These are phyloP conservation scores for Quercus tomentella DNA, from an alignment of 331 rosid species.

Conservation along the genomic window DNA sequence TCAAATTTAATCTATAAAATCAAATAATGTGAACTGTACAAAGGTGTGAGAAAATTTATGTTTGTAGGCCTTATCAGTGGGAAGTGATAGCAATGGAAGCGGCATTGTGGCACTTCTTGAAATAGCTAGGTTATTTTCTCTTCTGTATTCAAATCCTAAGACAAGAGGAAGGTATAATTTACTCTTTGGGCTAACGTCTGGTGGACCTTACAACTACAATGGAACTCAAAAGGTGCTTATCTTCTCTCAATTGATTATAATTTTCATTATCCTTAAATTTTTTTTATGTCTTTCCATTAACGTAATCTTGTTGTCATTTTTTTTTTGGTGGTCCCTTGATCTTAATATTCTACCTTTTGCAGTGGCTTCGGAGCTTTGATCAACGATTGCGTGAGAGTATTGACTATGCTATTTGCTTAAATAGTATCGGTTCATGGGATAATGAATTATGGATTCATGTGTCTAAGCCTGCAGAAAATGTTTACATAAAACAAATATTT, in stretches of 20 bases:
- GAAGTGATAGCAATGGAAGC: slow-evolving; percentile 98
- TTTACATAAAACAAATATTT: slow-evolving; percentile 76
- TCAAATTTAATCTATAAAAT: slow-evolving; percentile 14
- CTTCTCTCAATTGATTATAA: slow-evolving; percentile 11
- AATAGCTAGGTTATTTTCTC: slow-evolving; percentile 92
- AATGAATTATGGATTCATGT: slow-evolving; percentile 92
- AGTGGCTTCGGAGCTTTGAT: slow-evolving; percentile 98
- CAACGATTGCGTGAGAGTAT: slow-evolving; percentile 93
- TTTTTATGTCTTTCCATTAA: neutral
- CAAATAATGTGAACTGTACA: slow-evolving; percentile 17
- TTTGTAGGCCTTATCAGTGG: slow-evolving; percentile 86
- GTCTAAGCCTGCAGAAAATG: slow-evolving; percentile 97
- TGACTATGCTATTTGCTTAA: slow-evolving; percentile 93
- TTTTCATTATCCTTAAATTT: slow-evolving; percentile 1
- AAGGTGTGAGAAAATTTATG: slow-evolving; percentile 25
- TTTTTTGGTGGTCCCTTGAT: slow-evolving; percentile 12
- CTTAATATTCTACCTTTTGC: slow-evolving; percentile 24
- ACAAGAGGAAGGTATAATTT: slow-evolving; percentile 95
- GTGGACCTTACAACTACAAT: slow-evolving; percentile 96
- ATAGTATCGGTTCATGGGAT: slow-evolving; percentile 95
- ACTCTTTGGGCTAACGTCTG: slow-evolving; percentile 93
- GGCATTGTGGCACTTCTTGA: slow-evolving; percentile 96
- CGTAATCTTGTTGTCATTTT: neutral
- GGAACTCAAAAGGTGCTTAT: slow-evolving; percentile 86
- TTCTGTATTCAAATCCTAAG: slow-evolving; percentile 90